These are phyloP conservation scores for Fusarium nurragi DNA, from an alignment of 2,329 filamentous ascomycete genomes.

Conservation along the genomic window DNA sequence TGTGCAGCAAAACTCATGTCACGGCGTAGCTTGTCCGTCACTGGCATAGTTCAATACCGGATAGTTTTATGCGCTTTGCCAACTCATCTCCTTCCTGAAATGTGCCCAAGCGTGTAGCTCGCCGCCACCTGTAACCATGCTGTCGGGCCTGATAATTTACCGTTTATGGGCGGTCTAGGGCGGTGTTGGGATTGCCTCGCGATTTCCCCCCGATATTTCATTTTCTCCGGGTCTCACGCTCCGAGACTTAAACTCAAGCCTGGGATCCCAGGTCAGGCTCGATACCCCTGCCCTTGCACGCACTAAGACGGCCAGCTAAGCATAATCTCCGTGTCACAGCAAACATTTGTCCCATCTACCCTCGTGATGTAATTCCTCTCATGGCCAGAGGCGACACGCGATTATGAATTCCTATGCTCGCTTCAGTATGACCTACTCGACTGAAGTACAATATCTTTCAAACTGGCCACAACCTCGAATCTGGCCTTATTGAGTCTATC, in stretches of 20 bases:
- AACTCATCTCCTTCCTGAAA: slow-evolving; percentile 21
- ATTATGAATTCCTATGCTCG: slow-evolving; percentile 5
- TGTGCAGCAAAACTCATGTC: background rate
- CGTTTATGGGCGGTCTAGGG: background rate
- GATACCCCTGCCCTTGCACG: slow-evolving; percentile 31
- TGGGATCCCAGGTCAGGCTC: slow-evolving; percentile 29
- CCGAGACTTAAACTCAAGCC: slow-evolving; percentile 5
- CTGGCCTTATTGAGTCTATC: slow-evolving; percentile 6
- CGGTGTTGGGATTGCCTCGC: background rate
- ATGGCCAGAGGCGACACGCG: slow-evolving; percentile 16
- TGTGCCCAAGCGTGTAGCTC: background rate
- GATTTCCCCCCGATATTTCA: background rate
- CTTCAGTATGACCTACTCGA: background rate
- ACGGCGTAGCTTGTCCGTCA: slow-evolving; percentile 4
- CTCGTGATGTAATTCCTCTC: slow-evolving; percentile 34
- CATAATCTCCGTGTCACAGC: slow-evolving; percentile 40
- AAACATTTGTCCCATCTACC: slow-evolving; percentile 20
- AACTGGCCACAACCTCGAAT: background rate
- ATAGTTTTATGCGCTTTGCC: background rate
- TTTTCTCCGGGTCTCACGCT: slow-evolving; percentile 2
- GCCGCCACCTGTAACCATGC: slow-evolving; percentile 22
- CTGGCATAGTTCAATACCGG: background rate
- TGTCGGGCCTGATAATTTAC: slow-evolving; percentile 1
- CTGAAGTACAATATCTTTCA: background rate
- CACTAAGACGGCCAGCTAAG: slow-evolving; percentile 26